Conservation (phyloP, 1,284 basidiomycete species). For the Sparassis latifolia region DNA sequence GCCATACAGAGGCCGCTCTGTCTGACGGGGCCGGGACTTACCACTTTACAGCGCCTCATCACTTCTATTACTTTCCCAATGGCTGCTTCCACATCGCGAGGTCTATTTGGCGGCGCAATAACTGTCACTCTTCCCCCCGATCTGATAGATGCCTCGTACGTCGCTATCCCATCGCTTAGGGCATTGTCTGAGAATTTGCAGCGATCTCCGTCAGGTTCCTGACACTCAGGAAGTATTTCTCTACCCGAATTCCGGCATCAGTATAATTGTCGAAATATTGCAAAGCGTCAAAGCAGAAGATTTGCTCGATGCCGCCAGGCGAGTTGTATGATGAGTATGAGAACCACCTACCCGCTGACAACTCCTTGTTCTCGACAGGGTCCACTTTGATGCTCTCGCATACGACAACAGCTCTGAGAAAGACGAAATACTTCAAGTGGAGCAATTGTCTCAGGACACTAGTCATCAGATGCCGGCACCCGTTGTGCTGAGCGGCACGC, state of each 20-base stretch:
- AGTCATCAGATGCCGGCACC: constrained; percentile 43
- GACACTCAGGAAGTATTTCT: constrained; percentile 95
- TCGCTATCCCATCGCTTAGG: constrained; percentile 25
- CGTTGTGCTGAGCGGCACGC: constrained; percentile 60
- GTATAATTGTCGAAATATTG: constrained; percentile 85
- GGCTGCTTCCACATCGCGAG: constrained; percentile 1
- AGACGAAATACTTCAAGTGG: constrained; percentile 33
- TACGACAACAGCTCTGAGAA: constrained; percentile 84
- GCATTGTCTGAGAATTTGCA: constrained; percentile 26
- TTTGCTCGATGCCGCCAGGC: constrained; percentile 65
- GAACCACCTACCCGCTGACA: neutral
- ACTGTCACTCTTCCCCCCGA: constrained; percentile 48
- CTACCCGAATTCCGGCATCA: constrained; percentile 61
- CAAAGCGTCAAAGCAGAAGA: constrained; percentile 60
- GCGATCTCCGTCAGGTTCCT: constrained; percentile 89
- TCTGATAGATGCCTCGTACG: constrained; percentile 83
- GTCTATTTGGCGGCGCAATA: constrained; percentile 82
- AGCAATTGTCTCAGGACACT: constrained; percentile 37
- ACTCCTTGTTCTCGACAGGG: constrained; percentile 39
- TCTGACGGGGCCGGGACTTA: neutral
- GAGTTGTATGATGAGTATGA: constrained; percentile 17
- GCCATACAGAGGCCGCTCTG: neutral
- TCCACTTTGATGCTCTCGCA: constrained; percentile 88
- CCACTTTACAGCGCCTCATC: no score
- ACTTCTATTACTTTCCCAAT: neutral